phyloP scores from a whole-genome alignment of 352 stramenopile species.

The Thalassiosira hispida region DNA sequence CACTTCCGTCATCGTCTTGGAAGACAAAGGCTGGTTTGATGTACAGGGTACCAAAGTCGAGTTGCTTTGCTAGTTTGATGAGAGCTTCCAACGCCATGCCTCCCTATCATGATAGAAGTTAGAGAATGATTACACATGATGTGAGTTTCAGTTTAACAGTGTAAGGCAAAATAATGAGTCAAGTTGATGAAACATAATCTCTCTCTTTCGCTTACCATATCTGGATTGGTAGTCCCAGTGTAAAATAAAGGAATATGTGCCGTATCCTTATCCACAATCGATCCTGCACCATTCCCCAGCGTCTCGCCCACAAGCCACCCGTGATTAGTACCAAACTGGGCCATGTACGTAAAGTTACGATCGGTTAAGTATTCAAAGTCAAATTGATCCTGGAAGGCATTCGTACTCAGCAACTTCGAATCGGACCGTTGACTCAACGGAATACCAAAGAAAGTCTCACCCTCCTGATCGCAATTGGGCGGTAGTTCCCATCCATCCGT shows the following conservation, averaged over 20 bases:
- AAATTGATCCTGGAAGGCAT: slow-evolving; percentile 61
- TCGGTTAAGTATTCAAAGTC: slow-evolving; percentile 60
- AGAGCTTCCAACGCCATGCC: slow-evolving; percentile 53
- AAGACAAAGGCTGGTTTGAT: slow-evolving; percentile 64
- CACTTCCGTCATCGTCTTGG: slow-evolving; percentile 55
- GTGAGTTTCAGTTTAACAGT: background rate
- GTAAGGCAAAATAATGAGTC: too few relatives aligned
- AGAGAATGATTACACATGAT: background rate
- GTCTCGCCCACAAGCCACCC: slow-evolving; percentile 60
- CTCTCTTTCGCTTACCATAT: slow-evolving; percentile 36
- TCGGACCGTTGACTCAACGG: slow-evolving; percentile 42
- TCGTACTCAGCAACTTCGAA: slow-evolving; percentile 52
- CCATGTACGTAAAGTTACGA: slow-evolving; percentile 62
- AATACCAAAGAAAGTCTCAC: slow-evolving; percentile 66
- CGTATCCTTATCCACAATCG: slow-evolving; percentile 63
- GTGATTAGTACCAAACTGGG: slow-evolving; percentile 64
- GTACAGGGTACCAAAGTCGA: slow-evolving; percentile 59
- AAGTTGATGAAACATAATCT: background rate
- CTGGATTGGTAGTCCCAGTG: slow-evolving; percentile 55
- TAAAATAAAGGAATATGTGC: slow-evolving; percentile 65
- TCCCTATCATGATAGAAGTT: slow-evolving; percentile 29
- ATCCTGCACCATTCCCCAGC: slow-evolving; percentile 46
- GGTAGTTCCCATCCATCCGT: slow-evolving; percentile 65
- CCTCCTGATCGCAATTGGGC: slow-evolving; percentile 55
- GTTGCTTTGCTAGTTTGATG: slow-evolving; percentile 54